Conservation (phyloP, 108 stramenopile species). For the Pseudonitzschia pungens region DNA sequence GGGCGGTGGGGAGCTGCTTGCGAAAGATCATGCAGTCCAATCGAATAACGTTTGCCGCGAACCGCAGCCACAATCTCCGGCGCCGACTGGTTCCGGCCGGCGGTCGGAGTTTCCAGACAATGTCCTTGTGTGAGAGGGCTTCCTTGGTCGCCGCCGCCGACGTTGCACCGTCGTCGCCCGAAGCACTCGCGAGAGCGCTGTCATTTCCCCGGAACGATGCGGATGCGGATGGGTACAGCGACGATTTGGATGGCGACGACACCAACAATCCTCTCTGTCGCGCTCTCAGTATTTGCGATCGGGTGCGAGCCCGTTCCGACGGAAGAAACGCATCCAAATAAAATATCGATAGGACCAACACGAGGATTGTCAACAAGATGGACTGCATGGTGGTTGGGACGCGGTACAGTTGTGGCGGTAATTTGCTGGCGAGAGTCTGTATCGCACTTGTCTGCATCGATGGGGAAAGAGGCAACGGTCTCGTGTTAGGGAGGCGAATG, state of each 20-base stretch:
- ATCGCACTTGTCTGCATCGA: not conserved
- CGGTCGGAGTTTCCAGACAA: conserved; percentile 67
- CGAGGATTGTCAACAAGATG: conserved; percentile 3
- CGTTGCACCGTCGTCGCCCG: not conserved
- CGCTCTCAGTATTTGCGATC: not conserved
- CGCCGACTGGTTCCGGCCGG: conserved; percentile 47
- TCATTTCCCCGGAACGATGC: not conserved
- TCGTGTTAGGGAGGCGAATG: not conserved
- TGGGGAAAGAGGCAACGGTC: not conserved
- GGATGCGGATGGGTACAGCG: not conserved
- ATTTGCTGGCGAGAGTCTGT: not conserved
- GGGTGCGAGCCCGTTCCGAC: conserved; percentile 16
- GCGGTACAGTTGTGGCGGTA: not conserved
- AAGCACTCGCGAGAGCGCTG: not conserved
- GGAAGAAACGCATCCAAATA: conserved; percentile 43
- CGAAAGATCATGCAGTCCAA: conserved; percentile 47
- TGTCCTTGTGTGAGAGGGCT: conserved; percentile 49
- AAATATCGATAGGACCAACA: conserved; percentile 17
- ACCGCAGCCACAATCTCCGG: conserved; percentile 39
- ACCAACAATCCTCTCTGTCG: not conserved
- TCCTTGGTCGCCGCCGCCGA: not conserved
- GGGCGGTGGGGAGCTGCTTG: conserved; percentile 42
- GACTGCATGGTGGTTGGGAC: conserved; percentile 8
- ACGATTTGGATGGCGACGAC: conserved; percentile 4
- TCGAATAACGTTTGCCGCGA: conserved; percentile 56